phyloP scores from a whole-genome alignment of 2,329 filamentous ascomycete species.

The Microsporum canis region DNA sequence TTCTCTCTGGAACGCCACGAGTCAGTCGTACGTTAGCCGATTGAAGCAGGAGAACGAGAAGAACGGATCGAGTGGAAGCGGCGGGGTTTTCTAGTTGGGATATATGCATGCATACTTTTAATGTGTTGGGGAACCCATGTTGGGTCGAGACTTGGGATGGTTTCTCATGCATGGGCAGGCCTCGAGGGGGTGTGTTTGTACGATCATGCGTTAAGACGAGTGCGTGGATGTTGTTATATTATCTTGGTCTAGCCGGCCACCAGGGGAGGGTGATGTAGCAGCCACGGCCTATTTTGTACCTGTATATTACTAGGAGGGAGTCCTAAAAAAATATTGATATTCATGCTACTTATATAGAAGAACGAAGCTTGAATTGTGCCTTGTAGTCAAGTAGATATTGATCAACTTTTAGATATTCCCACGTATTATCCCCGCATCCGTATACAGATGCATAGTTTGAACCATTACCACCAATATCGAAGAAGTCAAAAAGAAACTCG shows the following conservation, averaged over 20 bases:
- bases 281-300: background rate
- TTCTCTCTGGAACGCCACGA: slow-evolving; percentile 64
- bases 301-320: background rate
- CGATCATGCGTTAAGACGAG: no score
- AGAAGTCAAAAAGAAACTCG: no score
- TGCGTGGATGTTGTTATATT: no score
- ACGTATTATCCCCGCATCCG: background rate
- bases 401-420: background rate
- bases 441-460: background rate
- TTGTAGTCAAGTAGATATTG: background rate
- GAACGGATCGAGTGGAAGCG: background rate
- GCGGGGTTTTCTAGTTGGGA: background rate
- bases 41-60: slow-evolving; percentile 39
- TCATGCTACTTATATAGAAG: no score
- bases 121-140: background rate
- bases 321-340: no score
- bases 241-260: no score
- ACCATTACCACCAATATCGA: background rate
- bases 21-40: slow-evolving; percentile 52
- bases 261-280: background rate
- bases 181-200: no score
- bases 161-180: no score
- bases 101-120: background rate
- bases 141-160: no score
- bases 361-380: no score